Evolutionary conservation across 129 eudicot species (phyloP).

Genomic region (Scalesia atractyloides): DNA sequence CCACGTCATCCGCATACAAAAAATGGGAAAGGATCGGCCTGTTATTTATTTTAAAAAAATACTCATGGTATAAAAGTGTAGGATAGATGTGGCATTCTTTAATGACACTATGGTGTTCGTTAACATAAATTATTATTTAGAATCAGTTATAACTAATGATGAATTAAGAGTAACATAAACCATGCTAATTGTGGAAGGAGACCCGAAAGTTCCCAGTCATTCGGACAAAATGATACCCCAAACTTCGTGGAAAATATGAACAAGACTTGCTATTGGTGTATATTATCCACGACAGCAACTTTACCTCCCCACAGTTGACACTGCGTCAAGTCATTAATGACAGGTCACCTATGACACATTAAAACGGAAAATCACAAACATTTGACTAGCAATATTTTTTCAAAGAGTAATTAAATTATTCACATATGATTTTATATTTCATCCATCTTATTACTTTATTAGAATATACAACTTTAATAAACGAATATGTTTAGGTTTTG

Average conservation of each 20-base stretch:
- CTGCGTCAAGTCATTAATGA: neutral
- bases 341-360: slow-evolving; percentile 12
- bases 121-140: too few relatives aligned
- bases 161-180: too few relatives aligned
- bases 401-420: neutral
- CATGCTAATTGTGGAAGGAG: neutral
- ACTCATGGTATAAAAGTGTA: too few relatives aligned
- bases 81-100: too few relatives aligned
- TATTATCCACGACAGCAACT: neutral
- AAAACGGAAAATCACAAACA: neutral
- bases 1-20: too few relatives aligned
- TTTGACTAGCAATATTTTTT: neutral
- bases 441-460: neutral
- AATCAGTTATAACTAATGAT: too few relatives aligned
- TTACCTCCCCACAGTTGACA: neutral
- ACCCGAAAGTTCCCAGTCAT: neutral
- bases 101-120: too few relatives aligned
- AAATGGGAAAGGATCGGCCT: too few relatives aligned
- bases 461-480: neutral
- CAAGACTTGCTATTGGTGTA: neutral
- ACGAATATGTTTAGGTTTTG: neutral
- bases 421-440: neutral
- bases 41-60: too few relatives aligned
- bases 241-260: neutral
- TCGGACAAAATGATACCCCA: neutral